Conservation (phyloP, 768 basidiomycete genomes). For the Tulasnella sp. region DNA sequence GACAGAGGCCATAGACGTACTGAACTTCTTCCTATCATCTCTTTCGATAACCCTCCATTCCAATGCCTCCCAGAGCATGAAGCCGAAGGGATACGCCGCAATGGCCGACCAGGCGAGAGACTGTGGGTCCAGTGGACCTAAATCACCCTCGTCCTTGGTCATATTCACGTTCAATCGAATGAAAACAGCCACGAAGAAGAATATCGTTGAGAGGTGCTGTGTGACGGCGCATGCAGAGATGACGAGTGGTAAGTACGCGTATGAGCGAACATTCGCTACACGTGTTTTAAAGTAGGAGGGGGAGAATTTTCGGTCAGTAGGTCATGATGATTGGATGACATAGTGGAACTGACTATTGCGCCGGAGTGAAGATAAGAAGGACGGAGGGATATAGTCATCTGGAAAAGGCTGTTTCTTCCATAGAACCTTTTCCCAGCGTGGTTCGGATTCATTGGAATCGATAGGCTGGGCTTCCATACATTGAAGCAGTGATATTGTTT, state of each 20-base stretch:
- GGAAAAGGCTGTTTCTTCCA: constrained; percentile 67
- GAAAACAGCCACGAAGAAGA: constrained; percentile 74
- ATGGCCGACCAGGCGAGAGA: constrained; percentile 55
- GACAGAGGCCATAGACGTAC: constrained; percentile 6
- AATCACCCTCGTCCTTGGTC: constrained; percentile 33
- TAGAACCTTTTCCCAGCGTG: constrained; percentile 57
- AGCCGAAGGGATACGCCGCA: constrained; percentile 48
- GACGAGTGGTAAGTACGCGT: constrained; percentile 65
- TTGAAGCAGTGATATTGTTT: too few species aligned
- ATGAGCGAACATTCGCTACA: constrained; percentile 68
- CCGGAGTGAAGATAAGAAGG: constrained; percentile 68
- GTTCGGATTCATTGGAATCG: neutral
- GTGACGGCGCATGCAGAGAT: constrained; percentile 62
- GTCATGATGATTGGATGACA: neutral
- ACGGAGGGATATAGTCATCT: constrained; percentile 75
- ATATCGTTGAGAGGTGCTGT: constrained; percentile 72
- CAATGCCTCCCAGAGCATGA: constrained; percentile 49
- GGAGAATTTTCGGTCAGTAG: neutral
- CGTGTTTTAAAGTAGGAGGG: too few species aligned
- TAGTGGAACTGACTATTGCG: constrained; percentile 54
- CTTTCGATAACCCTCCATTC: neutral
- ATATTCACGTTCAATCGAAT: constrained; percentile 35
- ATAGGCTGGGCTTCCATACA: too few species aligned
- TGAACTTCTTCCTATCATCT: neutral
- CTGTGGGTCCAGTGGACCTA: constrained; percentile 48